Percentiles rank a stretch among this genome's conserved stretches.
phyloP scores from a whole-genome alignment of 352 stramenopile species.

The Peronosclerospora sorghi region DNA sequence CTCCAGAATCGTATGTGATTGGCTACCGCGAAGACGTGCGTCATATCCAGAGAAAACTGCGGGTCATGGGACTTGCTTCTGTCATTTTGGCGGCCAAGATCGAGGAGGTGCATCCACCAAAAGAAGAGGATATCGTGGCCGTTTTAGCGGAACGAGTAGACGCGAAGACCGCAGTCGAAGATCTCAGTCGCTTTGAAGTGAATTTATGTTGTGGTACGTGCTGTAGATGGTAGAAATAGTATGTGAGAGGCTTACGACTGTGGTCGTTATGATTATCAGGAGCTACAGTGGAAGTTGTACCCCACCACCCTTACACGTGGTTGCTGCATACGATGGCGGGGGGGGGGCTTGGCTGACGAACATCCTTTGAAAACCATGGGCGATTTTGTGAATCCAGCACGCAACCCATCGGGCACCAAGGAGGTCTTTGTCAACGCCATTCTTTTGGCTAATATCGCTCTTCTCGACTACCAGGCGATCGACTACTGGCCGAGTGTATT shows the following conservation, averaged over 20 bases:
- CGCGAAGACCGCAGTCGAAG: too few species aligned
- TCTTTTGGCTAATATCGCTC: conserved; percentile 56
- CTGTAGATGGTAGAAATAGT: too few species aligned
- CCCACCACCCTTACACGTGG: conserved; percentile 65
- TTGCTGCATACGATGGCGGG: conserved; percentile 66
- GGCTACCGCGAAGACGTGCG: too few species aligned
- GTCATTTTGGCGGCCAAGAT: conserved; percentile 81
- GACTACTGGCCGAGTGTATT: conserved; percentile 69
- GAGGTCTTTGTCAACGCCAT: conserved; percentile 63
- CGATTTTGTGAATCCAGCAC: conserved; percentile 53
- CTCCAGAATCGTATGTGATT: too few species aligned
- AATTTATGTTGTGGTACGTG: too few species aligned
- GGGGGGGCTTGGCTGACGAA: conserved; percentile 49
- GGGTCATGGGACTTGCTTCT: conserved; percentile 42
- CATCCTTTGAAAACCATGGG: conserved; percentile 54
- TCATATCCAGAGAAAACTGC: conserved; percentile 47
- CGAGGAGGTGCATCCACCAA: too few species aligned
- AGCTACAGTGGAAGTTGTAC: conserved; percentile 76
- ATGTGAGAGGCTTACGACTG: too few species aligned
- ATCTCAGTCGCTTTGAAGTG: too few species aligned
- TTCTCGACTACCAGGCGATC: too few species aligned
- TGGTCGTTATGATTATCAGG: conserved; percentile 30
- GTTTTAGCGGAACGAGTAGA: conserved; percentile 45
- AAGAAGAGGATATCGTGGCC: conserved; percentile 42
- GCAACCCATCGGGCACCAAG: conserved; percentile 49